Base-by-base conservation (phyloP, 495 filamentous ascomycete genomes). In the Aspergillus leporis region DNA sequence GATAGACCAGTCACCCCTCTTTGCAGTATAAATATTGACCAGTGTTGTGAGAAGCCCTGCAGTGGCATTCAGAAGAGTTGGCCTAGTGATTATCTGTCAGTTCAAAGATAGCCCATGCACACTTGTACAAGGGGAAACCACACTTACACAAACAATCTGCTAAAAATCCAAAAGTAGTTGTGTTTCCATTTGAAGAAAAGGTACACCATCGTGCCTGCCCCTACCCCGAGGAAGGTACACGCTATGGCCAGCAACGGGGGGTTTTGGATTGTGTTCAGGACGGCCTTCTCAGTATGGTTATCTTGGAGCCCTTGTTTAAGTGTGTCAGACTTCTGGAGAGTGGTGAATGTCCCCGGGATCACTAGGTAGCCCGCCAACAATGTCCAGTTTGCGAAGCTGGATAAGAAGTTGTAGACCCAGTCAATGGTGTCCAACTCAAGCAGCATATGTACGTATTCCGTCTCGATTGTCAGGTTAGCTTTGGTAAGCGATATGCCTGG, bases 331-430 rank as follows among this genome's bases (percentile, higher is more conserved):
- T 69, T 57, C 49, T 75, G 58, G 40, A 74, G 56, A 16, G 61
- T 65, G 52, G 65, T 72, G 53, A 75, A 77, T 28, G 69, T 77
- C 3, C 69, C 72, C 8, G 74, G 74, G 31, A 77, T 62, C 19
- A 74, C 65, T 30, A 77, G 58, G 60, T 71, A 75, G 5, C 71
- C 69, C 2, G 72, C 71, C 16, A 77, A 55, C 0, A 77, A 60
- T 47, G 68, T 61, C 74, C 69, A 75, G 48, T 58, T 56, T 16
- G 43, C 61, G 8, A 41, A 46, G 43, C 64, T 58, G 34, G 54
- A 48, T 18, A 49, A 25, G 22, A 63, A 25, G 25, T 61, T 66
- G n/a, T 63, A 66, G 7, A 30, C 19, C 64, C 52, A 55, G 28
- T 56, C 43, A 52, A 60, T 60, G 55, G 40, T 40, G 28, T 60